Base-by-base conservation (phyloP, 805 yeast genomes). In the Saccharomycopsis microspora region DNA sequence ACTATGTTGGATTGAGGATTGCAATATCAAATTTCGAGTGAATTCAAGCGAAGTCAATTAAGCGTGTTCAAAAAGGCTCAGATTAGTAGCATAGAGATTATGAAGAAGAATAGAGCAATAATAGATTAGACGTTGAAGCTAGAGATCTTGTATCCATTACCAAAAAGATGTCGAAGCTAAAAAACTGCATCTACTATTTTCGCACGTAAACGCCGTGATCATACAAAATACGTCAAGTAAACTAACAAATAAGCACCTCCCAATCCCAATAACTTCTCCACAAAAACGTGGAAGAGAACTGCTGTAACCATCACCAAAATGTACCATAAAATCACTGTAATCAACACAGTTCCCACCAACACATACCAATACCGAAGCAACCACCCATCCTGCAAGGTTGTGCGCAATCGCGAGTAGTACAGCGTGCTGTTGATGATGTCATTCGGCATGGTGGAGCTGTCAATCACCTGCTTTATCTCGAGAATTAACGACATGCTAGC, bases 251-350 rank as follows among this genome's bases (percentile, higher is more conserved):
- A 44, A 33, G 46, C 34, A 32, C 32, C 33, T 3, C n/a, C 19
- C 19, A 36, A 37, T 11, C 50, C 53, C 3, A 47, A 3, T 9
- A 43, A 7, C 36, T 50, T 50, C 37, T 50, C 53, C 34, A 36
- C 30, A 32, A 50, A 34, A 1, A 48, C 43, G 31, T 50, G 53
- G 36, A 42, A 50, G 30, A 46, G 46, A 3, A 50, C 10, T n/a
- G 44, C 27, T 27, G 53, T 50, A 4, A 43, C 37, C n/a, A 38
- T 11, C 19, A 46, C 46, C 11, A 50, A 10, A 7, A 43, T 34
- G 39, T 30, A 35, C 53, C 53, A 50, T 4, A 40, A n/a, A 5
- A 39, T 3, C 10, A 43, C 19, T 4, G 39, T 33, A 8, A 39
- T 7, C 4, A 43, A 27, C 4, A 42, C 19, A 6, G 9, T 19